Conservation (phyloP, 345 rosid species). For the Dipteronia dyeriana region DNA sequence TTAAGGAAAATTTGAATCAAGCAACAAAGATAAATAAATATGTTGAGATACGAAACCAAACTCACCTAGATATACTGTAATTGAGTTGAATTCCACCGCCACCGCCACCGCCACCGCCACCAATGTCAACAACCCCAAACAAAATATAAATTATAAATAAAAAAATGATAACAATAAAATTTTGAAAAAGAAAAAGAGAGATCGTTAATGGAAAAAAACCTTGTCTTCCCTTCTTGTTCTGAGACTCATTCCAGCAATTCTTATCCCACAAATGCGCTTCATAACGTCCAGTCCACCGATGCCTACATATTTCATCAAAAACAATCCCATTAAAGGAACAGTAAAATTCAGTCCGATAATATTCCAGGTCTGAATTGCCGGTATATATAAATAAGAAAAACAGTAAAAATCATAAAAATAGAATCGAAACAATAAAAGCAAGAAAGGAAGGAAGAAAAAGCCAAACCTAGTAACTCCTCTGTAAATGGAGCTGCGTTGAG, state of each 20-base stretch:
- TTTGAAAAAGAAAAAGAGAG: not conserved
- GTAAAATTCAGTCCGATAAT: too few relatives aligned
- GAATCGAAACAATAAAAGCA: not conserved
- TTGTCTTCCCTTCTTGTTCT: constrained; percentile 68
- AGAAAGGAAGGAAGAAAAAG: not conserved
- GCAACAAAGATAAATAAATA: not conserved
- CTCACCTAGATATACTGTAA: constrained; percentile 62
- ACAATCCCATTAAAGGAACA: too few relatives aligned
- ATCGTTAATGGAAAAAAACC: constrained; percentile 33
- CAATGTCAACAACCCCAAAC: not conserved
- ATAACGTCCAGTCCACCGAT: constrained; percentile 64
- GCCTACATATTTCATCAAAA: constrained; percentile 24
- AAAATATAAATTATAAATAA: not conserved
- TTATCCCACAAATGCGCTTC: constrained; percentile 73
- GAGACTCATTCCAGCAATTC: constrained; percentile 64
- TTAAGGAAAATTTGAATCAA: not conserved
- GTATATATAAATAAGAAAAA: not conserved
- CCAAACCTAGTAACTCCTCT: constrained; percentile 68
- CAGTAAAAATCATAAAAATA: too few relatives aligned
- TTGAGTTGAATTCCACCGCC: constrained; percentile 28
- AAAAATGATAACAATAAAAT: not conserved
- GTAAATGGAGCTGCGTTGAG: constrained; percentile 60
- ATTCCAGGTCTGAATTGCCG: too few relatives aligned
- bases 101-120: constrained; percentile 23
- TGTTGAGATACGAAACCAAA: not conserved